Base-by-base conservation (phyloP, 305 asterid species). In the Fraxinus latifolia region DNA sequence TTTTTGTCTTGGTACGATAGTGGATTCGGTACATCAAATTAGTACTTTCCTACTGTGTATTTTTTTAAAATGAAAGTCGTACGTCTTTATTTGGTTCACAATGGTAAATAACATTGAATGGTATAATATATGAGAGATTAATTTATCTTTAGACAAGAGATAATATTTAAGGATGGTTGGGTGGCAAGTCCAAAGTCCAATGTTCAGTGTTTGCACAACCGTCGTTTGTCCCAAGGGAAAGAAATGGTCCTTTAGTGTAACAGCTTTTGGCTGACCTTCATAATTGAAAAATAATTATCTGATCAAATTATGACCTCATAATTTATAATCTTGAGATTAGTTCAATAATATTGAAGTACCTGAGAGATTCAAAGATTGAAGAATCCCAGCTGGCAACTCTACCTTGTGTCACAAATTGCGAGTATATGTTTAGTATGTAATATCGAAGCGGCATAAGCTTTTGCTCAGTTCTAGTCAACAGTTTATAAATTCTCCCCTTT, bases 11-110 rank as follows among this genome's bases (percentile, higher is more conserved):
- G 33, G 87, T 50, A 17, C 70, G 85, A 67, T 71, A 83, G 88
- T 89, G 92, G 90, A 71, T 81, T 77, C 14, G 85, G 88, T 85
- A 79, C 88, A 87, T 85, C 87, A 77, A 77, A 72, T 17, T 82
- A 76, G 77, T 81, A 85, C 82, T 77, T 77, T 76, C 79, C 77
- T 55, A 80, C 83, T 87, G 65, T 82, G 81, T 84, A 77, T 84
- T 80, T 84, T 84, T 84, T 84, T 34, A 82, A 80, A 79, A 80
- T 86, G 82, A 72, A 42, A 42, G 50, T 76, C 55, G n/a, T 77
- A 84, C 77, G 85, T 76, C 78, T 86, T 87, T 72, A 9, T 27
- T 12, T 27, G 2, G 36, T 9, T 8, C 8, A 25, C 1, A 65
- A 3, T 9, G 36, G 7, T 67, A 7, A 21, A 25, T 3, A 65